phyloP scores from a whole-genome alignment of 2,329 filamentous ascomycete species.

The Verticillium nubilum region DNA sequence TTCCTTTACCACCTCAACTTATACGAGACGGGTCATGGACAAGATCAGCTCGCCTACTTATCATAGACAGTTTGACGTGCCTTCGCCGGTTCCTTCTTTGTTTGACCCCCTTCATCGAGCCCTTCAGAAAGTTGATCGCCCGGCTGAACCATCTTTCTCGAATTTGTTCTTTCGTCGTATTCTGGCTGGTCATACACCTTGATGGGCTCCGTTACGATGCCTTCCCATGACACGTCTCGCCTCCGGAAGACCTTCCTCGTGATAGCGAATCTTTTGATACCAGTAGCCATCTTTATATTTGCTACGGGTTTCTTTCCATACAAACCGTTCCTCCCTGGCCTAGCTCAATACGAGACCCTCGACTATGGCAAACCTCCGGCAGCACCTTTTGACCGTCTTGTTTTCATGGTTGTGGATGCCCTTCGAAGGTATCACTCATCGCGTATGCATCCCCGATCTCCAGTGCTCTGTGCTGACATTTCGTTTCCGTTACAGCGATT shows the following conservation, averaged over 20 bases:
- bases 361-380: constrained; percentile 51
- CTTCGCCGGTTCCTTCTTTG: too few species aligned
- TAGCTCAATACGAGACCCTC: constrained; percentile 62
- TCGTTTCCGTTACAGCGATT: too few species aligned
- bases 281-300: constrained; percentile 69
- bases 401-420: constrained; percentile 98
- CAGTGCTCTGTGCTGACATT: too few species aligned
- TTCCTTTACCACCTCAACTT: too few species aligned
- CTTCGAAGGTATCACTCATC: constrained; percentile 63
- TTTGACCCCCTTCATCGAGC: too few species aligned
- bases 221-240: constrained; percentile 5
- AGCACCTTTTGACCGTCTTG: constrained; percentile 77
- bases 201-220: constrained; percentile 10
- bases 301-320: constrained; percentile 95
- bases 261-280: constrained; percentile 72
- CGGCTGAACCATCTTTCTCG: neutral
- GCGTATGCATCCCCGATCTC: neutral
- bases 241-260: constrained; percentile 36
- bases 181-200: constrained; percentile 1
- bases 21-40: too few species aligned
- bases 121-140: too few species aligned
- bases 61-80: too few species aligned
- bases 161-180: neutral
- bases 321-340: constrained; percentile 84
- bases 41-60: too few species aligned